These are phyloP conservation scores for Solanum piurae DNA, from an alignment of 257 asterid species.

Conservation along the genomic window DNA sequence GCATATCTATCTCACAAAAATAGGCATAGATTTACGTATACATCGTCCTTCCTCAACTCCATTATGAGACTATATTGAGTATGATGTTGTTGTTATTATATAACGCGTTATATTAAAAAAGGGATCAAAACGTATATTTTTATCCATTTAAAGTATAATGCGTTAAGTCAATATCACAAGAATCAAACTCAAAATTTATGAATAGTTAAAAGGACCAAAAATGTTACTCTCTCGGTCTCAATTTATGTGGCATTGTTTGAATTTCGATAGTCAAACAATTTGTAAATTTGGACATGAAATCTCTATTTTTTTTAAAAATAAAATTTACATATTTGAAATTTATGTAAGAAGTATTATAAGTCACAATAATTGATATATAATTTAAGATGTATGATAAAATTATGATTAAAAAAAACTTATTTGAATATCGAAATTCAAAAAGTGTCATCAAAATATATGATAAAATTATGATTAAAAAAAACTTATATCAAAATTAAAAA, in stretches of 20 bases:
- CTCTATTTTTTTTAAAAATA: not conserved
- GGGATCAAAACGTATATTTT: not conserved
- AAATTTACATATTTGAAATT: no score
- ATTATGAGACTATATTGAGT: not conserved
- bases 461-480: no score
- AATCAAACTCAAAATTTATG: not conserved
- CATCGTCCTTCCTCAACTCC: not conserved
- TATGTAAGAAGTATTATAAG: fast-evolving
- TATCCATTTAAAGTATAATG: not conserved
- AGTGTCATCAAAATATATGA: no score
- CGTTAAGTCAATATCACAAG: not conserved
- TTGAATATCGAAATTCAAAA: no score
- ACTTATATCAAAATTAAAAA: no score
- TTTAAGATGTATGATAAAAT: no score
- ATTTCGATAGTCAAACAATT: not conserved
- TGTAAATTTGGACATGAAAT: no score
- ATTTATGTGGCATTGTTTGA: not conserved
- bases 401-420: no score
- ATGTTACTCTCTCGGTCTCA: fast-evolving
- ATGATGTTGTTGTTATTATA: not conserved
- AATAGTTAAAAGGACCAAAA: not conserved
- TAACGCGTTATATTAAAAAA: not conserved
- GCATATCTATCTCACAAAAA: fast-evolving
- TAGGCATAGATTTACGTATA: not conserved
- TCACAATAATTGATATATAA: not conserved